Evolutionary conservation across 768 basidiomycete species (phyloP).

Genomic region (Pleurotus pulmonarius): DNA sequence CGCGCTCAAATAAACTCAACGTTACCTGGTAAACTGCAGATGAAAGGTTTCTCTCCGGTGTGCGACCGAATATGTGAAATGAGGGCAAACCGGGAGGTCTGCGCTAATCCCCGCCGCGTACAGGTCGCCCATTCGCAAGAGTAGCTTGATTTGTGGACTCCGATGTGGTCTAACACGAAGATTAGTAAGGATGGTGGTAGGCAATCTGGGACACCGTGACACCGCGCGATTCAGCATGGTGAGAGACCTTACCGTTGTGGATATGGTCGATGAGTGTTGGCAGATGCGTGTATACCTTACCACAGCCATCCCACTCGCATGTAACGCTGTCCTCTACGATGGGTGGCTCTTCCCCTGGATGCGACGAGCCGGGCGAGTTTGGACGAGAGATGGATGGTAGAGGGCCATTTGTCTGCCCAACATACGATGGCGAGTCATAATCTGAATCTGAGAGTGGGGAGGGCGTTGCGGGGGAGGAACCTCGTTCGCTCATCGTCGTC

Average conservation of each 20-base stretch:
- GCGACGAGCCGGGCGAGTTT: constrained; percentile 30
- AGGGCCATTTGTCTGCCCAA: neutral
- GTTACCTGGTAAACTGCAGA: constrained; percentile 72
- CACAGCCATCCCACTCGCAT: constrained; percentile 86
- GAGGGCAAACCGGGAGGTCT: constrained; percentile 87
- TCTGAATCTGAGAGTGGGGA: constrained; percentile 34
- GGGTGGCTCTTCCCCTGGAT: constrained; percentile 9
- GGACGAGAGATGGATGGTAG: constrained; percentile 32
- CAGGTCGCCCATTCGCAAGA: constrained; percentile 90
- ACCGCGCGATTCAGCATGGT: neutral
- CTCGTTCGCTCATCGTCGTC: too few species aligned
- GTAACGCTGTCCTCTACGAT: constrained; percentile 55
- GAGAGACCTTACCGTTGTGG: constrained; percentile 58
- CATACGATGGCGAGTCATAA: constrained; percentile 20
- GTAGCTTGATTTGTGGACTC: constrained; percentile 79
- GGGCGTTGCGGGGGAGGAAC: constrained; percentile 27
- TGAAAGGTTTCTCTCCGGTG: constrained; percentile 93
- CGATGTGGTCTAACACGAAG: constrained; percentile 65
- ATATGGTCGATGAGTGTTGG: constrained; percentile 80
- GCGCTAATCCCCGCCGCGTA: constrained; percentile 71
- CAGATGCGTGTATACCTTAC: constrained; percentile 65
- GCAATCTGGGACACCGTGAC: neutral
- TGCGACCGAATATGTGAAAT: constrained; percentile 90
- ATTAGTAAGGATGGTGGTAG: neutral
- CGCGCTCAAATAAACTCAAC: constrained; percentile 18